Conservation (phyloP, 495 filamentous ascomycete genomes). For the Gamarada debralockiae region DNA sequence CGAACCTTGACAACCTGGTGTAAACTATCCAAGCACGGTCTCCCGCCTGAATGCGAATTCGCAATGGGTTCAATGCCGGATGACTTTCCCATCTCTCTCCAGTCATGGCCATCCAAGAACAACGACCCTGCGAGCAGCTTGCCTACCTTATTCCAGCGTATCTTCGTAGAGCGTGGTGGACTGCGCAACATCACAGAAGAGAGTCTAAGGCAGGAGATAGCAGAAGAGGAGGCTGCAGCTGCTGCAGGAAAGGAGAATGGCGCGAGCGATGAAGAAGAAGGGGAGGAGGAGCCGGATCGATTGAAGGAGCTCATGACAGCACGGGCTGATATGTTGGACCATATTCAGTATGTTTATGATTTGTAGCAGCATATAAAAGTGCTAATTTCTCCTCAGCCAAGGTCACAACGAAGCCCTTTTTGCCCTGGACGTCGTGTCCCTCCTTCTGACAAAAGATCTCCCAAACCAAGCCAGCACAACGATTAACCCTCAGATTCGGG, state of each 20-base stretch:
- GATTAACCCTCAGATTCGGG: slow-evolving; percentile 65
- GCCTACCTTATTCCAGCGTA: slow-evolving; percentile 66
- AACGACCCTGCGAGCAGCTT: slow-evolving; percentile 47
- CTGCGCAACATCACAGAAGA: slow-evolving; percentile 68
- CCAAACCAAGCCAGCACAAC: slow-evolving; percentile 63
- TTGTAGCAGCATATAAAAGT: neutral
- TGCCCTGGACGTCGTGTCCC: slow-evolving; percentile 78
- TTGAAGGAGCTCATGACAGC: slow-evolving; percentile 38
- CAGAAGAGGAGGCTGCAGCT: slow-evolving; percentile 34
- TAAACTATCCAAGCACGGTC: too few species aligned
- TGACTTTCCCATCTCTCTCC: slow-evolving; percentile 60
- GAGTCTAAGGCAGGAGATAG: slow-evolving; percentile 55
- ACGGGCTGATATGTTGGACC: slow-evolving; percentile 49
- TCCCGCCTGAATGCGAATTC: neutral
- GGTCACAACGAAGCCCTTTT: slow-evolving; percentile 64
- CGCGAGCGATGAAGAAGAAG: slow-evolving; percentile 17
- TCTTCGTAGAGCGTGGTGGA: slow-evolving; percentile 69
- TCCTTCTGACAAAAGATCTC: slow-evolving; percentile 73
- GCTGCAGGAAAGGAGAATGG: slow-evolving; percentile 33
- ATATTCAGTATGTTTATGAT: slow-evolving; percentile 38
- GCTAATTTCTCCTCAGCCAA: slow-evolving; percentile 34
- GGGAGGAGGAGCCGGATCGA: slow-evolving; percentile 23
- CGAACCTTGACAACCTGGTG: too few species aligned
- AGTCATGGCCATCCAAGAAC: slow-evolving; percentile 45
- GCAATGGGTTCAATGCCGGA: slow-evolving; percentile 36